phyloP scores from a whole-genome alignment of 2,329 filamentous ascomycete species.

The Aaosphaeria pasadenensis region DNA sequence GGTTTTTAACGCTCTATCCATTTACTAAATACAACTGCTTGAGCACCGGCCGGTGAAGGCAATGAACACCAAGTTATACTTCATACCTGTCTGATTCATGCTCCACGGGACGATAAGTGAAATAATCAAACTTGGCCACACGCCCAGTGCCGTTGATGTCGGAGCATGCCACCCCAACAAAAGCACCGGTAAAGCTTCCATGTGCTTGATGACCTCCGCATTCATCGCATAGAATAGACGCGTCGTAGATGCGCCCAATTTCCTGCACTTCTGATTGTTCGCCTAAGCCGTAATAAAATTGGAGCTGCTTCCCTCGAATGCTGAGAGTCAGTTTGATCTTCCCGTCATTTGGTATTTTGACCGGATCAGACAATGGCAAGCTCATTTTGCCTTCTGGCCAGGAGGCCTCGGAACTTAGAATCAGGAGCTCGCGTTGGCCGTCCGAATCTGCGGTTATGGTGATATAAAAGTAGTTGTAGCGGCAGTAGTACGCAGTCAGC shows the following conservation, averaged over 20 bases:
- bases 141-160: conserved; percentile 28
- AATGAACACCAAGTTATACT: conserved; percentile 4
- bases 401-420: conserved; percentile 56
- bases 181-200: conserved; percentile 62
- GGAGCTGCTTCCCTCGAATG: conserved; percentile 52
- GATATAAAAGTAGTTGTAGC: conserved; percentile 65
- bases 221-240: conserved; percentile 60
- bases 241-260: conserved; percentile 57
- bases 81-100: conserved; percentile 32
- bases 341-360: conserved; percentile 53
- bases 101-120: conserved; percentile 27
- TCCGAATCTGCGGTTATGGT: conserved; percentile 56
- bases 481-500: conserved; percentile 60
- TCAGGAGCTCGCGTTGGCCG: conserved; percentile 56
- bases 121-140: conserved; percentile 30
- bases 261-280: conserved; percentile 42
- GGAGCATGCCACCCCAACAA: conserved; percentile 33
- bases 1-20: too few species aligned
- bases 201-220: conserved; percentile 60
- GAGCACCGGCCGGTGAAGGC: too few species aligned
- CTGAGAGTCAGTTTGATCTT: conserved; percentile 53
- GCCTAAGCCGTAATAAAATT: conserved; percentile 57
- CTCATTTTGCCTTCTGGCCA: conserved; percentile 52
- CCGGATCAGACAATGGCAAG: conserved; percentile 41
- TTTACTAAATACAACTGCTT: too few species aligned